Evolutionary conservation across 2,329 filamentous ascomycete genomes (phyloP), one percentile per base, ranked within the genome.

Genomic region (Colletotrichum lentis): DNA sequence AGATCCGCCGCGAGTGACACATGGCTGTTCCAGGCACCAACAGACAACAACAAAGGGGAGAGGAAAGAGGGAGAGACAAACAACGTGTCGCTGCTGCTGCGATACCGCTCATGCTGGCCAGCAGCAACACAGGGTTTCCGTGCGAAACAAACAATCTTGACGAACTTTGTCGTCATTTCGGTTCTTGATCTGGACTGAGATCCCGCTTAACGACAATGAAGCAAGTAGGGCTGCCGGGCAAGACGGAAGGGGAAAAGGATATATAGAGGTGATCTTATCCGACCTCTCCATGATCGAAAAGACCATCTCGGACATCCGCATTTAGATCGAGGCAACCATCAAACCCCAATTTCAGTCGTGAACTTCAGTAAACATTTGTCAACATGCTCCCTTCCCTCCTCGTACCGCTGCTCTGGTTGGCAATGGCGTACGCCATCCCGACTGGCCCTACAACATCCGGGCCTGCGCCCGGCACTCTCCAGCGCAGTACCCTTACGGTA

Each of bases 81-180:
- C 53, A 64, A 20, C 5, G 27, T 49, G 16, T 27, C 14, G 16
- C 35, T 56, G 20, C 20, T 16, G n/a, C 24, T 27, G 43, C 20
- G 35, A 60, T 37, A 18, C 52, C 35, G 44, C 44, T 16, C 16
- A 18, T 16, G 6, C 24, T 20, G 14, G 56, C 2, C 20, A 31
- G 20, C 46, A 60, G 35, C 31, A 24, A 41, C 41, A 43, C 31
- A 54, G 20, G 37, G n/a, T 52, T 22, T 6, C 18, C 37, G 57
- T 43, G 18, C 57, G 46, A 52, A 60, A 60, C 57, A 60, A 60
- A 60, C 46, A 60, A 31, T 16, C 35, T 16, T 41, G 46, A 50
- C 35, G 18, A 24, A 24, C 20, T n/a, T 50, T 24, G 24, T 27
- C 35, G 22, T 56, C 7, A 41, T 35, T 35, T 46, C 16, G 11